Base-by-base conservation (phyloP, 176 grass and related monocot genomes). In the Microstegium vimineum region DNA sequence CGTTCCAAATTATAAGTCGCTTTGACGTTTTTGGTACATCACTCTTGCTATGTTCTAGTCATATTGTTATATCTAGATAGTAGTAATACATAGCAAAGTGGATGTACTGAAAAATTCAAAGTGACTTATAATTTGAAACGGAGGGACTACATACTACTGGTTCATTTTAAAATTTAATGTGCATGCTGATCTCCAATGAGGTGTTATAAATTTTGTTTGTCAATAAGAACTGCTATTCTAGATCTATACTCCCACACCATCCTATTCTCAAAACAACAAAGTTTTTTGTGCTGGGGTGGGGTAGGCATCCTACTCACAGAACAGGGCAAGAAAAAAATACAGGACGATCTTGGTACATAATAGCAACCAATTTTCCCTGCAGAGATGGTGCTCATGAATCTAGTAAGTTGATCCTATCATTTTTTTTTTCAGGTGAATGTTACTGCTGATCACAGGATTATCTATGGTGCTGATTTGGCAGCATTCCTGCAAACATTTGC, bases 391-490 rank as follows among this genome's bases (percentile, higher is more conserved):
- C 1, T 35, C 56, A 57, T 22, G 34, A 72, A 0, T 61, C 70
- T 85, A 81, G 15, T 25, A 71, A 71, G 10, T 67, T 82, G 38
- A 6, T 82, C 20, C 25, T 6, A 5, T 22, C 47, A 10, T 89
- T 61, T 87, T 8, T 89, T 89, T 62, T 87, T 92, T 52, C 90
- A 98, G 90, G 92, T 98, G 74, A 94, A 98, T 51, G 92, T 90
- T 31, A 98, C 95, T 73, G 92, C 95, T 80, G 95, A 98, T 74
- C 95, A 94, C 84, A 86, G 92, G 77, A 94, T 98, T 82, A 89
- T 98, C 20, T 98, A 98, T 33, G 95, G 95, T 64, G 86, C 92
- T 83, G 92, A 94, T 67, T 86, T 98, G 86, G 95, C 95, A 68
- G 88, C 95, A 66, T 98, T 94, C 74, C 79, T 98, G 15, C 86